These are phyloP conservation scores for Aspergillus cavernicola DNA, from an alignment of 495 filamentous ascomycete genomes.

Conservation along the genomic window DNA sequence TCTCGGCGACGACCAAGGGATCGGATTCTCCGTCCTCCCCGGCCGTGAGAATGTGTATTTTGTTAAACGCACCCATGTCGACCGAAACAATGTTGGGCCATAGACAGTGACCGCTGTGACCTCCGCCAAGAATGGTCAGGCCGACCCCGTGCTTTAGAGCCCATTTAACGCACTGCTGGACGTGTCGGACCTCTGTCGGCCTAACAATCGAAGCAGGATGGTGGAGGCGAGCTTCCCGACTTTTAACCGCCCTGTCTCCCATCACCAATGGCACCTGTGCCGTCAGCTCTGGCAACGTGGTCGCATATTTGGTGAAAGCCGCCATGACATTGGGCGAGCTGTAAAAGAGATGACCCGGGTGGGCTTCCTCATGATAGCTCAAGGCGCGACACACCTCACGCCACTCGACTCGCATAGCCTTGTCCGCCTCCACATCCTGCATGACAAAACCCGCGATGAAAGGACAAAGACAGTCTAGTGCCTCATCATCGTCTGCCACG, in stretches of 20 bases:
- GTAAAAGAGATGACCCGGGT: constrained; percentile 46
- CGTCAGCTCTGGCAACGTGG: constrained; percentile 44
- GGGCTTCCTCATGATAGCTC: constrained; percentile 39
- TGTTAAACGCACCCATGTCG: constrained; percentile 56
- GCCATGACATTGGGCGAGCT: constrained; percentile 50
- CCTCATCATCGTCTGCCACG: constrained; percentile 45
- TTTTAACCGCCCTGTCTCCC: constrained; percentile 44
- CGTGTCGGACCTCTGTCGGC: constrained; percentile 47
- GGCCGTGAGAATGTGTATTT: constrained; percentile 41
- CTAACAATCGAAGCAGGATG: constrained; percentile 41
- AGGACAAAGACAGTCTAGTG: constrained; percentile 50
- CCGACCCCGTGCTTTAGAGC: constrained; percentile 47
- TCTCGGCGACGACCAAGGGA: constrained; percentile 46
- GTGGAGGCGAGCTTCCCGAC: constrained; percentile 46
- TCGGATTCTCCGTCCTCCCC: too few species aligned
- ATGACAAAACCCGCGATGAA: constrained; percentile 51
- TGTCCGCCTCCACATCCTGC: constrained; percentile 33
- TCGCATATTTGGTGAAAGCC: constrained; percentile 49
- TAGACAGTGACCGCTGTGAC: constrained; percentile 59
- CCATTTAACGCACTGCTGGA: constrained; percentile 59
- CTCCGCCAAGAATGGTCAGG: constrained; percentile 54
- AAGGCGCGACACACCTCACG: constrained; percentile 50
- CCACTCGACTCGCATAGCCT: constrained; percentile 41
- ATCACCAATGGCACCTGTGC: constrained; percentile 43
- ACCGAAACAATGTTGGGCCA: constrained; percentile 51